A percentile compares a stretch with the other conserved stretches of the same genome.
phyloP scores from a whole-genome alignment of 225 moss, liverwort and hornwort species.

The Anthoceros angustus region DNA sequence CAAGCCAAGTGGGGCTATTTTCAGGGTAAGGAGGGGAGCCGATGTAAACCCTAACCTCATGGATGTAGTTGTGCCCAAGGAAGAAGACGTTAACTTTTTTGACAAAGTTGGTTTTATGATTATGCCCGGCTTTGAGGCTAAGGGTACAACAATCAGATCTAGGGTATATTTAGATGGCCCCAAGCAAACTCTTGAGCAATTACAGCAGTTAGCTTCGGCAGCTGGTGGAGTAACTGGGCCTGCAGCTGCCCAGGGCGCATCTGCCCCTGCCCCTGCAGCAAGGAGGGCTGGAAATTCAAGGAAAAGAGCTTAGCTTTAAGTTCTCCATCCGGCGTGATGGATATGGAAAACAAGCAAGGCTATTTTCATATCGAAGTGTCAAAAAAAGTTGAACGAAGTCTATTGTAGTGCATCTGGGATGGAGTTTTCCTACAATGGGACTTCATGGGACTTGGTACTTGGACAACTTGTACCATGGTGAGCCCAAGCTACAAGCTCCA shows the following conservation, averaged over 20 bases:
- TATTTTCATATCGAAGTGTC: too few species aligned
- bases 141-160: not conserved
- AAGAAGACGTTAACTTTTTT: not conserved
- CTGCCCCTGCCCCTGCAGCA: not conserved
- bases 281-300: not conserved
- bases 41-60: conserved; percentile 1
- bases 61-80: conserved; percentile 2
- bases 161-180: not conserved
- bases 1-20: not conserved
- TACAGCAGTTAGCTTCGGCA: not conserved
- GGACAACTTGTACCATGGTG: too few species aligned
- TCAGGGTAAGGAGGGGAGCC: not conserved
- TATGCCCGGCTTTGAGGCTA: not conserved
- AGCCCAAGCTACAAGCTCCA: too few species aligned
- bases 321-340: too few species aligned
- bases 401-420: too few species aligned
- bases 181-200: not conserved
- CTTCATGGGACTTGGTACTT: too few species aligned
- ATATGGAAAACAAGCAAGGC: too few species aligned
- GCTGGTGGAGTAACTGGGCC: not conserved
- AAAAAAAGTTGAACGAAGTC: too few species aligned
- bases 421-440: too few species aligned
- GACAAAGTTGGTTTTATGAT: conserved; percentile 2
- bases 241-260: not conserved
- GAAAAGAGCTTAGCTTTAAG: not conserved